A percentile compares a stretch with the other conserved stretches of the same genome.
Evolutionary conservation across 2,329 filamentous ascomycete species (phyloP).

Genomic region (Tolypocladium inflatum): DNA sequence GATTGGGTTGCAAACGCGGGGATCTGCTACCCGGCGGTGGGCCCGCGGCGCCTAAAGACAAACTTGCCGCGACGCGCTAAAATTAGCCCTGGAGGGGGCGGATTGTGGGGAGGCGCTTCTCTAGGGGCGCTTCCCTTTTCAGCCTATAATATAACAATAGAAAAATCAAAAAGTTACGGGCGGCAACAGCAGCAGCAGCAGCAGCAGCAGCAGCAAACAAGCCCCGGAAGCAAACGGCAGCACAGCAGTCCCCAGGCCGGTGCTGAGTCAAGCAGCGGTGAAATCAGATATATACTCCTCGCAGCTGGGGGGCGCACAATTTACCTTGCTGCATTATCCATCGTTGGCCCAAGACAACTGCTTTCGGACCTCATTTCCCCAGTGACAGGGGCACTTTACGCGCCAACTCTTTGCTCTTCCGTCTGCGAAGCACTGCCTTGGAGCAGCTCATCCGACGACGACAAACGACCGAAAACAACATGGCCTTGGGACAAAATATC

Average conservation of each 20-base stretch:
- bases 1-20: too few species aligned
- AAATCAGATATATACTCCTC: not conserved
- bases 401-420: not conserved
- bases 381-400: not conserved
- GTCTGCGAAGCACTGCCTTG: not conserved
- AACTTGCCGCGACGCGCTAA: not conserved
- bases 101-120: not conserved
- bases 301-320: not conserved
- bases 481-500: conserved; percentile 18
- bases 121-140: not conserved
- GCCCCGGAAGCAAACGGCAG: not conserved
- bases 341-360: not conserved
- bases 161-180: not conserved
- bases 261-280: not conserved
- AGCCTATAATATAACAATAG: not conserved
- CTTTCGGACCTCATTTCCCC: not conserved
- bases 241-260: not conserved
- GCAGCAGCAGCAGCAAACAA: not conserved
- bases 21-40: not conserved
- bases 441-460: not conserved
- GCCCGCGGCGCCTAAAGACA: not conserved
- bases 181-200: not conserved
- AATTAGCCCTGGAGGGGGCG: not conserved
- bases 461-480: conserved; percentile 1
- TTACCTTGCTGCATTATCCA: not conserved